These are phyloP conservation scores for Syzygium jambos DNA, from an alignment of 345 rosid species.

Conservation along the genomic window DNA sequence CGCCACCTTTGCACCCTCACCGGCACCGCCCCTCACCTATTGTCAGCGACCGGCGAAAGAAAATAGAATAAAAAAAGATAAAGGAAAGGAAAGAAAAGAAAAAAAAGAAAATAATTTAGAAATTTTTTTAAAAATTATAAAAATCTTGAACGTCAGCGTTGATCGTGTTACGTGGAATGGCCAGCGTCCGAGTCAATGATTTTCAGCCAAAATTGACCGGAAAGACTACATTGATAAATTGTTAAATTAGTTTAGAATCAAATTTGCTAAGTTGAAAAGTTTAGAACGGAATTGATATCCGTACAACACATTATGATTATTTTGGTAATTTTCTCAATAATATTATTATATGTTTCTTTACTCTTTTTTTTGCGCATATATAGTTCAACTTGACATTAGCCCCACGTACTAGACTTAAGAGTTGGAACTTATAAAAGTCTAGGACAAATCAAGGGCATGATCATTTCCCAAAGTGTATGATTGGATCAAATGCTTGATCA, in stretches of 20 bases:
- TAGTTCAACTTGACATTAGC: neutral
- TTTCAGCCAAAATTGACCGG: neutral
- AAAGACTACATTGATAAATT: neutral
- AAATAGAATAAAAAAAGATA: too few species aligned
- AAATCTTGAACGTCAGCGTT: accelerated
- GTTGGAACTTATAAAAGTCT: neutral
- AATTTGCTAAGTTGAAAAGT: neutral
- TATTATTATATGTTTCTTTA: neutral
- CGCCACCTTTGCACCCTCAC: neutral
- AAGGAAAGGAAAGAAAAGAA: neutral
- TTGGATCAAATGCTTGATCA: neutral
- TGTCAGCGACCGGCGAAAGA: accelerated
- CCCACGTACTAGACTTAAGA: neutral
- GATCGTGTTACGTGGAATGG: too few species aligned
- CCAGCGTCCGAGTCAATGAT: accelerated
- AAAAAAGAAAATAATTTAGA: neutral
- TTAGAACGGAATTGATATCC: neutral
- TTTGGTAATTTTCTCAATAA: neutral
- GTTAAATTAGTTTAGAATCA: neutral
- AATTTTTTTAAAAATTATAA: accelerated
- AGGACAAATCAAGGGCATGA: neutral
- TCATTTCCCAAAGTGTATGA: neutral
- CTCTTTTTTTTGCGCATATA: neutral
- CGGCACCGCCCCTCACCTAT: accelerated
- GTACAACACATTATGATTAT: neutral